A percentile compares a stretch with the other conserved stretches of the same genome.
These are phyloP conservation scores for Tripidium arundinaceum DNA, from an alignment of 202 grass and related monocot species.

Conservation along the genomic window DNA sequence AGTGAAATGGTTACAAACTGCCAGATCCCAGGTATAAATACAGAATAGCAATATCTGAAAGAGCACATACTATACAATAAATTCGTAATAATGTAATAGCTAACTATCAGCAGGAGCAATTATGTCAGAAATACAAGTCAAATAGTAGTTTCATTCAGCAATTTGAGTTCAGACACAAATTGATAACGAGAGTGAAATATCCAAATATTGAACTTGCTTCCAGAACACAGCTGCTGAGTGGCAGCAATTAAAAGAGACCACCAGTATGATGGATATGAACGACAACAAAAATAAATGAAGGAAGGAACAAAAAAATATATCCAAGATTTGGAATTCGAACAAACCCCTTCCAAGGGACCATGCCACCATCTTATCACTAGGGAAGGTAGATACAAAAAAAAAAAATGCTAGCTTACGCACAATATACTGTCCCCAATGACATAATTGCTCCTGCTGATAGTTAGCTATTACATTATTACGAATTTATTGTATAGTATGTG, in stretches of 20 bases:
- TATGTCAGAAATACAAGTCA: not conserved
- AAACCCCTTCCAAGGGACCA: not conserved
- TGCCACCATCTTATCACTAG: not conserved
- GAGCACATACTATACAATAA: not conserved
- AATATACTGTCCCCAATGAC: not conserved
- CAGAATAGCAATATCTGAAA: not conserved
- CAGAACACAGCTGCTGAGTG: not conserved
- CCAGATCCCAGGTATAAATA: not conserved
- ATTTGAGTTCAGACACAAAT: not conserved
- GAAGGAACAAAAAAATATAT: not conserved
- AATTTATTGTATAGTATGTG: not conserved
- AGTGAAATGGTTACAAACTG: not conserved
- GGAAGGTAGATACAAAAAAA: not conserved
- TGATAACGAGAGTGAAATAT: not conserved
- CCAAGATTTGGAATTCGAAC: not conserved
- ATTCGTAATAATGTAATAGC: not conserved
- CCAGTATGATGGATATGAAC: not conserved
- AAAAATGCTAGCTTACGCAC: not conserved
- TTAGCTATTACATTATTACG: not conserved
- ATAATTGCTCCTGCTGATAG: not conserved
- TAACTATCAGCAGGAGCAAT: not conserved
- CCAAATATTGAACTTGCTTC: not conserved
- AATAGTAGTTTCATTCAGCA: not conserved
- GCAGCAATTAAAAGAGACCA: not conserved
- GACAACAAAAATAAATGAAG: not conserved